A percentile compares a stretch with the other conserved stretches of the same genome.
Evolutionary conservation across 495 filamentous ascomycete genomes (phyloP).

Genomic region (Penicillium lividum): DNA sequence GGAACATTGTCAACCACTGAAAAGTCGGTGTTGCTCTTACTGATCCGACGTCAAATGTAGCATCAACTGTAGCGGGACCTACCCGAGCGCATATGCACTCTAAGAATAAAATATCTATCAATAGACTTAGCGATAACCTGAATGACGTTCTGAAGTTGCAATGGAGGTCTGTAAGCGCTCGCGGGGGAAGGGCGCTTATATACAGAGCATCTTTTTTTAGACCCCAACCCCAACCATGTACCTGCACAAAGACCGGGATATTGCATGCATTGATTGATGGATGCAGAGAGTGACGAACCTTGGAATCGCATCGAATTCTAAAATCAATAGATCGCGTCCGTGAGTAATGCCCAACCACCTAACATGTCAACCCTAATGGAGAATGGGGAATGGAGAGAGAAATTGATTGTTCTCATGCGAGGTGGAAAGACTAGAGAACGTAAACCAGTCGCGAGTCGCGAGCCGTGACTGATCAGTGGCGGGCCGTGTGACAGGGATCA

Average conservation of each 20-base stretch:
- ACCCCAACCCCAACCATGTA: background rate
- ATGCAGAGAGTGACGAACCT: background rate
- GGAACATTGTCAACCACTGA: background rate
- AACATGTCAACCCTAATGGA: background rate
- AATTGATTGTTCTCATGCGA: slow-evolving; percentile 28
- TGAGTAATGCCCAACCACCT: background rate
- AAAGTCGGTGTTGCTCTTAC: background rate
- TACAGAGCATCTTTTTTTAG: slow-evolving; percentile 19
- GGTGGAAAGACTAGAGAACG: slow-evolving; percentile 19
- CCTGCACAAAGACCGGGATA: slow-evolving; percentile 10
- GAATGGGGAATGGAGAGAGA: background rate
- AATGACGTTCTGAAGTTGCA: background rate
- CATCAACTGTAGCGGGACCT: background rate
- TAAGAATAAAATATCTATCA: slow-evolving; percentile 15
- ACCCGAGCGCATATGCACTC: slow-evolving; percentile 9
- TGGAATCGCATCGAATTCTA: background rate
- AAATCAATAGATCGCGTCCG: background rate
- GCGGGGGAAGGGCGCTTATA: slow-evolving; percentile 7
- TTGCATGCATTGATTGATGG: slow-evolving; percentile 16
- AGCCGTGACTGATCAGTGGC: slow-evolving; percentile 7
- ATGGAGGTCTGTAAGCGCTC: slow-evolving; percentile 10
- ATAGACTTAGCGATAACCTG: slow-evolving; percentile 11
- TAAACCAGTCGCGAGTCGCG: slow-evolving; percentile 1
- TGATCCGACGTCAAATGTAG: slow-evolving; percentile 1
- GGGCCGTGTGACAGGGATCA: slow-evolving; percentile 25